A percentile compares a stretch with the other conserved stretches of the same genome.
These are phyloP conservation scores for Yamadazyma triangularis DNA, from an alignment of 1,139 yeast species.

Conservation along the genomic window DNA sequence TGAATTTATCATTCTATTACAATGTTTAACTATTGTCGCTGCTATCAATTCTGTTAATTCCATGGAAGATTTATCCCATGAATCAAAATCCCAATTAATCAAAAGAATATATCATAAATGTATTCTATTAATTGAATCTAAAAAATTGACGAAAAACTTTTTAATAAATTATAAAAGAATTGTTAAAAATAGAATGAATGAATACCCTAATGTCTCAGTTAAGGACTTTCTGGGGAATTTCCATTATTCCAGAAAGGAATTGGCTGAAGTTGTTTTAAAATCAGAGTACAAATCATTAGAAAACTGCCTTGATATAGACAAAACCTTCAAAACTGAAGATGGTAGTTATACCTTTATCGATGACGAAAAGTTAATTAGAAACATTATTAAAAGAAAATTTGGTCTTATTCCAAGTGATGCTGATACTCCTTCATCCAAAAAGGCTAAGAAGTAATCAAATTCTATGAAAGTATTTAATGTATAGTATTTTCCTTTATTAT, in stretches of 20 bases:
- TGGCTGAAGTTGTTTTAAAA: slow-evolving; percentile 53
- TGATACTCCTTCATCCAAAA: slow-evolving; percentile 1
- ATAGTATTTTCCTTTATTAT: too few relatives aligned
- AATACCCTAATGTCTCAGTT: slow-evolving; percentile 36
- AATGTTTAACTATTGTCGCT: slow-evolving; percentile 43
- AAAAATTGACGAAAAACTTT: slow-evolving; percentile 35
- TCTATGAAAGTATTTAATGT: too few relatives aligned
- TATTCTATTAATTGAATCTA: slow-evolving; percentile 41
- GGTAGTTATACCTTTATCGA: slow-evolving; percentile 37
- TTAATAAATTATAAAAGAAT: slow-evolving; percentile 27
- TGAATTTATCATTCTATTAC: slow-evolving; percentile 52
- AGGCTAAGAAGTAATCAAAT: not conserved
- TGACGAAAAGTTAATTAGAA: slow-evolving; percentile 55
- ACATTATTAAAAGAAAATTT: slow-evolving; percentile 49
- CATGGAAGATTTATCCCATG: slow-evolving; percentile 22
- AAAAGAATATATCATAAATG: slow-evolving; percentile 44
- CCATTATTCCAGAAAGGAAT: slow-evolving; percentile 17
- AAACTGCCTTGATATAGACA: slow-evolving; percentile 31
- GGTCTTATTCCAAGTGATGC: slow-evolving; percentile 15
- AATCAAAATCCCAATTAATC: slow-evolving; percentile 29
- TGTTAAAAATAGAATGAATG: slow-evolving; percentile 27
- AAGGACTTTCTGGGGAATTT: slow-evolving; percentile 14
- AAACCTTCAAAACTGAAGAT: slow-evolving; percentile 23
- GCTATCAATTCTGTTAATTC: slow-evolving; percentile 29
- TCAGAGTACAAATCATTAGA: slow-evolving; percentile 50